Evolutionary conservation across 2,329 filamentous ascomycete species (phyloP).

Genomic region (Microsporum canis): DNA sequence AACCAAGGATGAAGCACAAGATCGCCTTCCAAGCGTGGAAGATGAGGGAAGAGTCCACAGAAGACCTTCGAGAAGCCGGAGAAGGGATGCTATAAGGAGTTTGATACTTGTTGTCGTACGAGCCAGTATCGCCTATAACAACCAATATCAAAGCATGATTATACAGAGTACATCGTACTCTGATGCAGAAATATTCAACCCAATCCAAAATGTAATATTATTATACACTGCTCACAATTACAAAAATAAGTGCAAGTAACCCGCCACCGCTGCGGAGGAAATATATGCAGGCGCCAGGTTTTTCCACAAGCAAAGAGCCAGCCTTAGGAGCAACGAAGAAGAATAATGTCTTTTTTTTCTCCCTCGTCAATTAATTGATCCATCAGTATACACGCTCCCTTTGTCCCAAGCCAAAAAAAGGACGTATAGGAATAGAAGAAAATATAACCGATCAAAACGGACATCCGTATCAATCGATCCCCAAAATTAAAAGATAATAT

Average conservation of each 20-base stretch:
- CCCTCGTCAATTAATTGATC: neutral
- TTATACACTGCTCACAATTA: conserved; percentile 1
- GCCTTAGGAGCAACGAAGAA: neutral
- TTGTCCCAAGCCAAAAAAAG: neutral
- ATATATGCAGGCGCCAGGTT: neutral
- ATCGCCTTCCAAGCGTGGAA: neutral
- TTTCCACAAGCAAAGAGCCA: neutral
- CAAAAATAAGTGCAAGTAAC: neutral
- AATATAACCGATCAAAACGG: neutral
- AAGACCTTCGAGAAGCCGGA: neutral
- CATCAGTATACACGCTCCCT: neutral
- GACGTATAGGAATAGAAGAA: neutral
- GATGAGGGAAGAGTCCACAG: neutral
- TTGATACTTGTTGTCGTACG: neutral
- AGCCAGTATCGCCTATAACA: no score
- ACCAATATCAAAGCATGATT: no score
- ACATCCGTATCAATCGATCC: neutral
- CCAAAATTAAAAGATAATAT: neutral
- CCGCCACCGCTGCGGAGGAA: neutral
- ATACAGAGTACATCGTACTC: no score
- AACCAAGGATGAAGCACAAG: neutral
- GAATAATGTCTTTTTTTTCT: neutral
- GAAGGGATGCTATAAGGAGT: neutral
- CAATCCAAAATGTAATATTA: neutral
- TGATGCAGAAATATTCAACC: neutral